Base-by-base conservation (phyloP, 345 rosid genomes). In the Physaria fendleri region DNA sequence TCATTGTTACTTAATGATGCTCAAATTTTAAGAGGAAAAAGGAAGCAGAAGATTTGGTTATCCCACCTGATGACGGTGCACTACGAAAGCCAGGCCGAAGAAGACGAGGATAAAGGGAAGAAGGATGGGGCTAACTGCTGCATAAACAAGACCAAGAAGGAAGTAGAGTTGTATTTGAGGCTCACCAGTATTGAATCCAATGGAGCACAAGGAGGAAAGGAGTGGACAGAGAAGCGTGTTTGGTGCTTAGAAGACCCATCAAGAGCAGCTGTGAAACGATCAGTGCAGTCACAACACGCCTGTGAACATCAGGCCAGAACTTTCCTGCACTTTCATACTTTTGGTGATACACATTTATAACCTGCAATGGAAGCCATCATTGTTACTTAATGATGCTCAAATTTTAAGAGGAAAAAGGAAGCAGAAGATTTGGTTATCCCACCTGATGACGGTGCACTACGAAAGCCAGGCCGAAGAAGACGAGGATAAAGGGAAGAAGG, bases 231-330 rank as follows among this genome's bases (percentile, higher is more conserved):
- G 86, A 69, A 34, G 97, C 95, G 6, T 58, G 68, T 74, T 89
- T 93, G 5, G 95, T 87, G 78, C 95, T 93, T 49, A 93, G 48
- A 57, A 93, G 72, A 53, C 95, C 97, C 97, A 93, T 84, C 17
- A 89, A 65, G 8, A 86, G 80, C 49, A 89, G 73, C 66, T 88
- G 99, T 0, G 95, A 92, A 55, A 88, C 85, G 16, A 86, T 55
- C 39, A 85, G 51, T 18, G 99, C 97, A 4, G 70, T 61, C 28
- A 89, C 33, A 17, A 89, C 86, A 51, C 97, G 94, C 40, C 87
- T 78, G 60, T 88, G 98, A 59, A 92, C 88, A n/a, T 84, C 93
- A 3, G 98, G 98, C 98, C 98, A 92, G 76, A 84, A 92, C 51
- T 95, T 93, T 49, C 90, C 96, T 18, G 87, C 98, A 55, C 96